Base-by-base conservation (phyloP, 345 rosid species). In the Lumnitzera littorea region DNA sequence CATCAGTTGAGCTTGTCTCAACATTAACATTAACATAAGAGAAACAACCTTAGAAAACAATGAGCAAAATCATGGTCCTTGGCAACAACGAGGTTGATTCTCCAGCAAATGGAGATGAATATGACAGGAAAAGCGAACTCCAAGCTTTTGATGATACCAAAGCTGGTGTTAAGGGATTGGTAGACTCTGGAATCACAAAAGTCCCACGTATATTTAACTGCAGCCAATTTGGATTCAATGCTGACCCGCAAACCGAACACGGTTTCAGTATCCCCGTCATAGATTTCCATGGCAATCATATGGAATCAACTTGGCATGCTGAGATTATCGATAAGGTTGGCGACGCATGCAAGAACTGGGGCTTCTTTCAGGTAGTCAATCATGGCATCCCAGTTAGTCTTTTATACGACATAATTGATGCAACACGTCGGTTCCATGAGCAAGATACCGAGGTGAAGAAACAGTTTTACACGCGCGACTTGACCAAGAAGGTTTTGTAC, bases 191-290 rank as follows among this genome's bases (percentile, higher is more conserved):
- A 20, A 20, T 20, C 20, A 20, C 20, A 20, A 20, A 20, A 20
- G 31, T 61, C 17, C 65, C 65, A 27, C 56, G 65, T 4, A 53
- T 52, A 11, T 61, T 61, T 27, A 11, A 48, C 4, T 25, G 43
- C 20, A 46, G 20, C 7, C 65, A 29, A 23, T 24, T 24, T 23
- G 31, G 29, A 10, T 9, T 16, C 29, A 10, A 16, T 8, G 12
- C 23, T 3, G 13, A 53, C 24, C 1, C 27, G 13, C 13, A 17
- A 13, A 2, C 25, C 23, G 6, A 10, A 12, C 64, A 71, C 15
- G 74, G 66, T 46, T 64, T 59, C 1, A 76, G 84, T 80, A 64
- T 73, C 7, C 50, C 71, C 66, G 78, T 76, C 3, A 36, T 54
- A 0, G 78, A 74, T 58, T 15, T 63, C 11, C 70, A 67, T 0